These are phyloP conservation scores for Ogataea haglerorum DNA, from an alignment of 805 yeast genomes.

Conservation along the genomic window DNA sequence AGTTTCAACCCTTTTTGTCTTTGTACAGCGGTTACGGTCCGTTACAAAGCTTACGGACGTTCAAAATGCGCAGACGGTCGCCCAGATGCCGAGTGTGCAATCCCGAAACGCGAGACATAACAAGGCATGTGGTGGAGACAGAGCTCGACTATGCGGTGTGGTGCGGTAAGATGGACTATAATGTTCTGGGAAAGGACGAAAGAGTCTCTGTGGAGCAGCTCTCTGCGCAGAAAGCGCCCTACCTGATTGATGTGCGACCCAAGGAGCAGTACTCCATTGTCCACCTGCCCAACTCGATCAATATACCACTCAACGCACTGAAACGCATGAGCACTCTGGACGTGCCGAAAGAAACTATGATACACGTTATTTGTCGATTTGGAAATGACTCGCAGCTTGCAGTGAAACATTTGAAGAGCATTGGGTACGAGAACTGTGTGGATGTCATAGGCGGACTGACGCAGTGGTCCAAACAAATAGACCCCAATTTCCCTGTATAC, in stretches of 20 bases:
- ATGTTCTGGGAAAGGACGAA: constrained; percentile 41
- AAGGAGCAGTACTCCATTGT: constrained; percentile 70
- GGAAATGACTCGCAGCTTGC: constrained; percentile 93
- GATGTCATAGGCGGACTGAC: constrained; percentile 80
- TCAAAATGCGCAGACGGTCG: constrained; percentile 75
- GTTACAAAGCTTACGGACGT: constrained; percentile 60
- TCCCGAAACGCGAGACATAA: constrained; percentile 49
- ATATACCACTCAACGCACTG: constrained; percentile 57
- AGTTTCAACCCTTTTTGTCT: constrained; percentile 65
- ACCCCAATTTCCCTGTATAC: constrained; percentile 60
- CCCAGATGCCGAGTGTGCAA: constrained; percentile 57
- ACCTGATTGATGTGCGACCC: constrained; percentile 73
- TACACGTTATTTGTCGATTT: constrained; percentile 73
- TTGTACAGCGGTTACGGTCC: constrained; percentile 63
- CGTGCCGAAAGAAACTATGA: constrained; percentile 15
- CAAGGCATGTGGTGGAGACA: constrained; percentile 41
- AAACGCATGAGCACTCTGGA: constrained; percentile 30
- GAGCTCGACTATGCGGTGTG: constrained; percentile 66
- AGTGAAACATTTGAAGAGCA: constrained; percentile 49
- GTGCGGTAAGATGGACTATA: constrained; percentile 61
- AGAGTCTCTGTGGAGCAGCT: constrained; percentile 46
- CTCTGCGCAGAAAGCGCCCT: neutral
- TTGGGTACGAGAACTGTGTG: constrained; percentile 46
- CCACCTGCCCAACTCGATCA: constrained; percentile 53
- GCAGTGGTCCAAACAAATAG: constrained; percentile 62